Percentiles rank a stretch among this genome's conserved stretches.
These are phyloP conservation scores for Chlorella sp. DNA, from an alignment of 139 green algal species.

Conservation along the genomic window DNA sequence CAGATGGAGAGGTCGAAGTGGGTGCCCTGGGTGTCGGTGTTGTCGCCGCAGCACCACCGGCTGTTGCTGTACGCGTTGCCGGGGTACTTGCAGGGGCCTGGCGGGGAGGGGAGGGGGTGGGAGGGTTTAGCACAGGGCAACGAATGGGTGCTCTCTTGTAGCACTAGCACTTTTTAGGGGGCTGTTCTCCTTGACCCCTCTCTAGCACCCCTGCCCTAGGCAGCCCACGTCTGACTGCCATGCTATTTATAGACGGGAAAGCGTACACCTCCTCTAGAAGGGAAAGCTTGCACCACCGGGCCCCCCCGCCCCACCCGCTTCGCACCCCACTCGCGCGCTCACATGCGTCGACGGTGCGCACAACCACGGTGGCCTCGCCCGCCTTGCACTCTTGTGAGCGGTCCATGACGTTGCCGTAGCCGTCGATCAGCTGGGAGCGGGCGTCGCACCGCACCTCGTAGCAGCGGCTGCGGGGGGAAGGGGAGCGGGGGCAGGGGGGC, in stretches of 20 bases:
- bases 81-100: conserved; percentile 50
- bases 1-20: conserved; percentile 50
- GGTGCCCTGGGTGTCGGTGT: conserved; percentile 11
- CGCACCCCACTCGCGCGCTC: neutral
- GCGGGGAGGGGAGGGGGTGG: neutral
- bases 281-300: no score
- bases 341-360: conserved; percentile 44
- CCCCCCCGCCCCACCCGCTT: no score
- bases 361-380: conserved; percentile 17
- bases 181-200: no score
- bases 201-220: no score
- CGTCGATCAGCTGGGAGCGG: conserved; percentile 19
- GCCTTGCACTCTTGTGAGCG: neutral
- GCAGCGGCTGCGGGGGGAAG: conserved; percentile 32
- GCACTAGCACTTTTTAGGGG: no score
- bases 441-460: conserved; percentile 45
- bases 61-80: conserved; percentile 52
- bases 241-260: no score
- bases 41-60: conserved; percentile 55
- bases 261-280: no score
- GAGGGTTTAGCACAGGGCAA: no score
- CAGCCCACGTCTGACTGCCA: no score
- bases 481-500: neutral
- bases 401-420: neutral
- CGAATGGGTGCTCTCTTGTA: no score